Percentiles rank a stretch among this genome's conserved stretches.
Conservation (phyloP, 768 basidiomycete genomes). For the Clathrus columnatus region DNA sequence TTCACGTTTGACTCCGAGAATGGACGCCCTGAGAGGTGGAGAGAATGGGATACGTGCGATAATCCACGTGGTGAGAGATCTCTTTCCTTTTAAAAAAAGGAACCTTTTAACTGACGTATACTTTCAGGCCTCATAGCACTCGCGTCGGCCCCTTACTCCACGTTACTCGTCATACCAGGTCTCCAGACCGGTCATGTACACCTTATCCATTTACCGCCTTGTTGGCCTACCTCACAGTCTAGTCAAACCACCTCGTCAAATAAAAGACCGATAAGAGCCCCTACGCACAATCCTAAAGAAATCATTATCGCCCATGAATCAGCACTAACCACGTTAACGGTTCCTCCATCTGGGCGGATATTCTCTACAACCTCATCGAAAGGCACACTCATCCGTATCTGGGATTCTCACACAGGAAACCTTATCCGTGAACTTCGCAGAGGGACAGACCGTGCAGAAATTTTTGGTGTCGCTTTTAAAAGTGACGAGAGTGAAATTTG, state of each 20-base stretch:
- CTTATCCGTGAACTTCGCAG: constrained; percentile 73
- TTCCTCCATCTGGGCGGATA: constrained; percentile 67
- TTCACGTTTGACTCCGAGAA: constrained; percentile 48
- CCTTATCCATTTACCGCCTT: constrained; percentile 75
- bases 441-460: constrained; percentile 84
- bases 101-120: neutral
- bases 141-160: constrained; percentile 68
- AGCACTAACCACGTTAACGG: constrained; percentile 67
- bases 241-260: constrained; percentile 47
- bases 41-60: constrained; percentile 82
- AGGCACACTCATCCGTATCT: constrained; percentile 82
- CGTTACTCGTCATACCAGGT: constrained; percentile 78
- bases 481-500: constrained; percentile 80
- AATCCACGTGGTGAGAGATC: constrained; percentile 62
- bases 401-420: constrained; percentile 68
- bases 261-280: constrained; percentile 44
- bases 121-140: constrained; percentile 66
- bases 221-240: constrained; percentile 44
- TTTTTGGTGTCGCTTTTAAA: constrained; percentile 84
- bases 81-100: too few species aligned
- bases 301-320: constrained; percentile 81
- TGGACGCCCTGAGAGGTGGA: constrained; percentile 50
- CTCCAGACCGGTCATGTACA: constrained; percentile 85
- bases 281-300: constrained; percentile 57
- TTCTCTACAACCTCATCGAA: constrained; percentile 77